These are phyloP conservation scores for Ceratocystis ficicola DNA, from an alignment of 2,329 filamentous ascomycete genomes.

Conservation along the genomic window DNA sequence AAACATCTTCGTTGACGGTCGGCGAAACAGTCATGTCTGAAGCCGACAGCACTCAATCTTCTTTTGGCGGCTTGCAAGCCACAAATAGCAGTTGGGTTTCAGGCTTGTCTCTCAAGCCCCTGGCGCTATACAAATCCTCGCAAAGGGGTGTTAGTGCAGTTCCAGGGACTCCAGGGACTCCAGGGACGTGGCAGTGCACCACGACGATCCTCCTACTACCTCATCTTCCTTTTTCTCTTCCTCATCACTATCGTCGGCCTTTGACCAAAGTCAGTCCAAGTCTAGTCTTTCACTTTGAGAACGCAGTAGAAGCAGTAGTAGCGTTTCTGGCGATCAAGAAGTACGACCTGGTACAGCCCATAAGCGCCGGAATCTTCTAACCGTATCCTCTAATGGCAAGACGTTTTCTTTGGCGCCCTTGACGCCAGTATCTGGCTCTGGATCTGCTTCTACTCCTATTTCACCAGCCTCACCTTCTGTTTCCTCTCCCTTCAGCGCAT, in stretches of 20 bases:
- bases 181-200: background rate
- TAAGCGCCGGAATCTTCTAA: conserved; percentile 35
- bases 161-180: conserved; percentile 8
- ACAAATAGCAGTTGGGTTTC: conserved; percentile 15
- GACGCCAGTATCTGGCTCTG: conserved; percentile 25
- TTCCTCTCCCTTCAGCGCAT: conserved; percentile 23
- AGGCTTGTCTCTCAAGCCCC: conserved; percentile 13
- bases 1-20: conserved; percentile 16
- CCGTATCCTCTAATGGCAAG: conserved; percentile 42
- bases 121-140: conserved; percentile 11
- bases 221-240: conserved; percentile 19
- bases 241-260: background rate
- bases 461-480: conserved; percentile 21
- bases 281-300: conserved; percentile 1
- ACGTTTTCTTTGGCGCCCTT: conserved; percentile 42
- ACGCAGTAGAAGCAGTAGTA: conserved; percentile 3
- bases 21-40: conserved; percentile 21
- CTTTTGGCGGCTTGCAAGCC: conserved; percentile 6
- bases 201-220: conserved; percentile 18
- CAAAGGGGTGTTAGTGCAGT: conserved; percentile 12
- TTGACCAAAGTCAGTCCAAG: conserved; percentile 15
- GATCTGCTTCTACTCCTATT: conserved; percentile 20
- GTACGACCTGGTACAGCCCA: conserved; percentile 19
- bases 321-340: conserved; percentile 8
- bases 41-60: conserved; percentile 10